Evolutionary conservation across 192 early-diverging fungal genomes (phyloP), one percentile per base, ranked within the genome.

Genomic region (Podila horticola): DNA sequence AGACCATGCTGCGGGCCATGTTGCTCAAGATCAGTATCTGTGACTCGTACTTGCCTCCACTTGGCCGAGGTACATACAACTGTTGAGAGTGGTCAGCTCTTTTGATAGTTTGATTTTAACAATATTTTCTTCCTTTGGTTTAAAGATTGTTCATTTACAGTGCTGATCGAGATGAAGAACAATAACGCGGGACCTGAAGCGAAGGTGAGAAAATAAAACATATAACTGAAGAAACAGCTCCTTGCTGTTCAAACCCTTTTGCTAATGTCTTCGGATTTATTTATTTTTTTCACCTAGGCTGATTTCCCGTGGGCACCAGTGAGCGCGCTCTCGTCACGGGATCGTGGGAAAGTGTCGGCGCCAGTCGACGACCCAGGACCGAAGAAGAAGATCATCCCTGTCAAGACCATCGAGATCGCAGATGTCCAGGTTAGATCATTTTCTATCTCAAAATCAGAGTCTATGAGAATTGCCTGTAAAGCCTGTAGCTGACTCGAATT

Each of bases 281-380:
- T 30, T 22, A 41, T 38, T 61, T 33, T 17, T 36, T 48, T n/a
- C n/a, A n/a, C 51, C n/a, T 19, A 79, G 76, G 30, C 49, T 4
- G 66, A 72, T n/a, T 79, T 79, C 49, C 69, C 65, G 7, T 79
- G 76, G 76, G 52, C 76, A 20, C 76, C 76, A 2, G 71, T 79
- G 4, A 68, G 66, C 30, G 50, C 48, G 19, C 11, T 65, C 4
- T 24, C 24, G 0, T 13, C 38, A 12, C 9, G 15, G 0, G 76
- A 79, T 34, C 70, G 45, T 17, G 50, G 60, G 11, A 79, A 79
- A 41, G 19, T 79, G 1, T 79, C 76, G 20, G 38, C 55, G 2
- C 52, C 50, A 2, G 58, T 36, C 3, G 22, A 12, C 19, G 33
- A 17, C 1, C 31, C 76, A 11, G 30, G 50, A 48, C 65, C 52